Percentiles rank a stretch among this genome's conserved stretches.
phyloP scores from a whole-genome alignment of 2,329 filamentous ascomycete species.

The Talaromyces sp. region DNA sequence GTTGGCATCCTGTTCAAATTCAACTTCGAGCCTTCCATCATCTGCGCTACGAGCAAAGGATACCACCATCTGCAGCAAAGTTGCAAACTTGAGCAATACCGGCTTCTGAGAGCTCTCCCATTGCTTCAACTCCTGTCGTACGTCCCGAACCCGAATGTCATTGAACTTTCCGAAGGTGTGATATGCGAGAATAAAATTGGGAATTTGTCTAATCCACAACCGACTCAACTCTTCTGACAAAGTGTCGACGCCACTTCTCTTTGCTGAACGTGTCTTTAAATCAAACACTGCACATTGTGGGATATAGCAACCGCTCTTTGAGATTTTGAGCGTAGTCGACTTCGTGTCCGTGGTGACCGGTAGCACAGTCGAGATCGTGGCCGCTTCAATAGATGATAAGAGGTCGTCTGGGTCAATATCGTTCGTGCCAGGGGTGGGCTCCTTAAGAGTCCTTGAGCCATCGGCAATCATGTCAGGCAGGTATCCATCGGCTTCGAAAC shows the following conservation, averaged over 20 bases:
- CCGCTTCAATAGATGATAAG: background rate
- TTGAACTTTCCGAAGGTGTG: slow-evolving; percentile 43
- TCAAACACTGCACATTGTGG: slow-evolving; percentile 48
- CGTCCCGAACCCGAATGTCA: slow-evolving; percentile 37
- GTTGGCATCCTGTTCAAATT: slow-evolving; percentile 21
- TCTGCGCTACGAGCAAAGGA: slow-evolving; percentile 19
- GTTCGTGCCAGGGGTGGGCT: background rate
- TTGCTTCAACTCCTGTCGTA: slow-evolving; percentile 29
- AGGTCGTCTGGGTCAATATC: background rate
- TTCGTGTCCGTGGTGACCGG: background rate
- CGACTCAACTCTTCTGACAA: slow-evolving; percentile 28
- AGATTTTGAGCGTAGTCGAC: slow-evolving; percentile 19
- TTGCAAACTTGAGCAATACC: slow-evolving; percentile 17
- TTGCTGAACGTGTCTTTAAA: slow-evolving; percentile 46
- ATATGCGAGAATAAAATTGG: slow-evolving; percentile 49
- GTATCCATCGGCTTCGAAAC: slow-evolving; percentile 58
- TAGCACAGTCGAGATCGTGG: background rate
- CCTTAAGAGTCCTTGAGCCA: background rate
- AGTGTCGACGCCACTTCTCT: slow-evolving; percentile 29
- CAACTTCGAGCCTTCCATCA: slow-evolving; percentile 22
- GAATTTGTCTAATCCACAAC: slow-evolving; percentile 49
- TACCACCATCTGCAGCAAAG: slow-evolving; percentile 21
- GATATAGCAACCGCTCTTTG: slow-evolving; percentile 23
- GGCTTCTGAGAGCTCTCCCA: slow-evolving; percentile 41
- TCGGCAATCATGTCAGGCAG: slow-evolving; percentile 19